Conservation (phyloP, 352 stramenopile genomes). For the Phytophthora pistaciae region DNA sequence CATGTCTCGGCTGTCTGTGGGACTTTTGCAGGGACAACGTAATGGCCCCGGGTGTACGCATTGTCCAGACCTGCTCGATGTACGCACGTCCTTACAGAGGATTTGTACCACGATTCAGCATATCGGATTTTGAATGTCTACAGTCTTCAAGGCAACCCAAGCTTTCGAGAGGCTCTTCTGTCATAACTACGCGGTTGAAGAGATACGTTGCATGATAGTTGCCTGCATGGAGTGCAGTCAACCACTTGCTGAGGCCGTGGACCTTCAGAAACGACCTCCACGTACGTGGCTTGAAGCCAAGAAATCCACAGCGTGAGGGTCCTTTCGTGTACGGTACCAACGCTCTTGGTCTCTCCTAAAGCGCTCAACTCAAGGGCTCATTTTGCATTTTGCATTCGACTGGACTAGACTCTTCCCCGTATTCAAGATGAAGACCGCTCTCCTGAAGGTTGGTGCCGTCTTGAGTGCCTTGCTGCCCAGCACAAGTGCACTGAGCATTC, state of each 20-base stretch:
- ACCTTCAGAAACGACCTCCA: constrained; percentile 5
- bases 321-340: neutral
- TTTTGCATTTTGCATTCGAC: constrained; percentile 18
- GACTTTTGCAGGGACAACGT: neutral
- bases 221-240: neutral
- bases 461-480: constrained; percentile 1
- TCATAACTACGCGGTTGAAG: constrained; percentile 19
- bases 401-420: constrained; percentile 1
- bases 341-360: neutral
- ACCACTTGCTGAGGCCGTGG: neutral
- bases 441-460: constrained; percentile 10
- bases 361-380: constrained; percentile 3
- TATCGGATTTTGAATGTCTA: constrained; percentile 18
- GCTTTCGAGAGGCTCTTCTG: constrained; percentile 14
- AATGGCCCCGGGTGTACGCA: neutral
- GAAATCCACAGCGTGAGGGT: constrained; percentile 13
- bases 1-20: neutral
- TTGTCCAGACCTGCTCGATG: neutral
- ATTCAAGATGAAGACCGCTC: constrained; percentile 1
- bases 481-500: constrained; percentile 22
- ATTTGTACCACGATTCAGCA: constrained; percentile 22
- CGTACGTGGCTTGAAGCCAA: constrained; percentile 23
- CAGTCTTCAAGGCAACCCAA: constrained; percentile 12
- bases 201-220: neutral
- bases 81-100: constrained; percentile 22